Evolutionary conservation across 371 early-diverging fungal species (phyloP).

Genomic region (Apophysomyces trapeziformis): DNA sequence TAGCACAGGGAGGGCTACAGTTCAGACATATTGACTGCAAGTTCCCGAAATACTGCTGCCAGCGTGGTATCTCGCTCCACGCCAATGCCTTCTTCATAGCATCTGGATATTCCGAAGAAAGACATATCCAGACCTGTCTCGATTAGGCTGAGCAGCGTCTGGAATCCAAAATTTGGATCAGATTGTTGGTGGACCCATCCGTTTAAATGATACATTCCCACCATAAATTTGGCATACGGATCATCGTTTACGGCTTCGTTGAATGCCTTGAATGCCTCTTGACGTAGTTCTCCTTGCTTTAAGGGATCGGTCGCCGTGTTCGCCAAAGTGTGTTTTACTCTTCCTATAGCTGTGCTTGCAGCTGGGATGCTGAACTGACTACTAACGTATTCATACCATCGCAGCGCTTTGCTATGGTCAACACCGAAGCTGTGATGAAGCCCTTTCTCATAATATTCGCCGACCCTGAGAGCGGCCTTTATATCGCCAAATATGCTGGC

Average conservation of each 20-base stretch:
- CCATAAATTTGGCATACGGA: constrained; percentile 25
- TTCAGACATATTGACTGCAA: background rate
- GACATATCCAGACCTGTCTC: constrained; percentile 17
- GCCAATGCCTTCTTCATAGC: constrained; percentile 31
- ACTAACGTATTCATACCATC: constrained; percentile 19
- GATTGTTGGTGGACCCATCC: constrained; percentile 25
- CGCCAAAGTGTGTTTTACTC: constrained; percentile 21
- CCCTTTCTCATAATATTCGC: constrained; percentile 22
- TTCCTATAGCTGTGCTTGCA: constrained; percentile 24
- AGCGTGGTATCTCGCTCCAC: constrained; percentile 14
- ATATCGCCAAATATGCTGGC: constrained; percentile 18
- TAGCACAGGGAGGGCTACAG: background rate
- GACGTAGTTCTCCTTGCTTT: constrained; percentile 2
- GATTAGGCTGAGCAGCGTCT: constrained; percentile 15
- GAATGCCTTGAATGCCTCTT: constrained; percentile 22
- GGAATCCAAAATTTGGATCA: constrained; percentile 20
- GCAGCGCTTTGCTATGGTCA: constrained; percentile 18
- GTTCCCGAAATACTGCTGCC: constrained; percentile 9
- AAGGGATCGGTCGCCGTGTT: background rate
- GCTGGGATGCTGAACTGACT: constrained; percentile 14
- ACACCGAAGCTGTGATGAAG: constrained; percentile 10
- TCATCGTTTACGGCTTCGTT: constrained; percentile 6
- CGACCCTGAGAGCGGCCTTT: constrained; percentile 19
- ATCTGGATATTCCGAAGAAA: constrained; percentile 22
- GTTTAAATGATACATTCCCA: constrained; percentile 29